Base-by-base conservation (phyloP, 495 filamentous ascomycete genomes). In the Clavariopsis aquatica region DNA sequence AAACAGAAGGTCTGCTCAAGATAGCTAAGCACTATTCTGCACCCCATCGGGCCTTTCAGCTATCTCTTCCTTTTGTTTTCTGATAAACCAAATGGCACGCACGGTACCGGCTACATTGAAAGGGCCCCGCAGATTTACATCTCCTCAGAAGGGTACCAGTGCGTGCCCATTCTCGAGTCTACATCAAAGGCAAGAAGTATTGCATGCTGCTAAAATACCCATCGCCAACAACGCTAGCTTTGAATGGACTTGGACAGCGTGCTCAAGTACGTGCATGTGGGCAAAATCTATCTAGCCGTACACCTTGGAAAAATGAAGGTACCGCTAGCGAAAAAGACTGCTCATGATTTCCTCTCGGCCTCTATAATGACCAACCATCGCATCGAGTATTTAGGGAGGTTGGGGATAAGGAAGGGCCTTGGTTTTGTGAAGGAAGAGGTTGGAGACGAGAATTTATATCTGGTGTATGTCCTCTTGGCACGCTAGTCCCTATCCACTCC, bases 321-420 rank as follows among this genome's bases (percentile, higher is more conserved):
- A 86, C 84, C 79, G 85, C 83, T 88, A 88, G 85, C 85, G 85
- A 88, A 88, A 85, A 84, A 81, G 79, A 79, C 81, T 82, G 80
- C 81, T 69, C 68, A 34, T 34, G 72, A 64, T 64, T 73, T 82
- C 66, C 60, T 87, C 81, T 87, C 65, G 81, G 82, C 84, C 85
- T 78, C 79, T 57, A 72, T 79, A 73, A 88, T 88, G 85, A 81
- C 83, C 85, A 81, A 82, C 76, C 31, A 77, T 78, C 78, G 76
- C 79, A 78, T 81, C 70, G 75, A 55, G 74, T 57, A 19, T 60
- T 69, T 72, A 71, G 73, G 77, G 51, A 49, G 63, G 81, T 79
- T 85, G 84, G 84, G 71, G 84, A 86, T 87, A 88, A 88, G 85
- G 83, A 76, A 75, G 78, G 38, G 65, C 60, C 71, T 13, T 69